Evolutionary conservation across 192 early-diverging fungal genomes (phyloP).

Genomic region (Coemansia sp.): DNA sequence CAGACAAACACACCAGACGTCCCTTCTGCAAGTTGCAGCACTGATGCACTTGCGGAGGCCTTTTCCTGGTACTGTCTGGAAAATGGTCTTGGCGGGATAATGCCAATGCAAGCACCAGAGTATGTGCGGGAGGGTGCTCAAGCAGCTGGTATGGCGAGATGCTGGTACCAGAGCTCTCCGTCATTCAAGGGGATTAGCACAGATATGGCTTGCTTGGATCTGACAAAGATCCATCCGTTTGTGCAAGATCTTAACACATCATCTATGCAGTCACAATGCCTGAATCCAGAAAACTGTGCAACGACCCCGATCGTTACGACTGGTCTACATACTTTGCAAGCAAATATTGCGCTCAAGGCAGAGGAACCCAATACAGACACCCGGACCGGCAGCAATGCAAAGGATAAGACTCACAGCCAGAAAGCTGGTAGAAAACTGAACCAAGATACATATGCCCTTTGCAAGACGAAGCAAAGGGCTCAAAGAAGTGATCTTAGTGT

Average conservation of each 20-base stretch:
- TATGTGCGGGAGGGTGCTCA: background rate
- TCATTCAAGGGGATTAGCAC: background rate
- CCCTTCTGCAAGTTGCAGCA: background rate
- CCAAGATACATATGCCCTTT: background rate
- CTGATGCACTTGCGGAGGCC: slow-evolving; percentile 15
- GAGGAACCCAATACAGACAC: background rate
- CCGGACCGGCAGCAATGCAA: background rate
- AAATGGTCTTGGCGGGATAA: background rate
- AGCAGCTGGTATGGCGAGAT: background rate
- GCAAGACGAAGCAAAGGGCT: background rate
- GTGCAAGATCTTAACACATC: background rate
- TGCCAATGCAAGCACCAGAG: background rate
- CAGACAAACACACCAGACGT: slow-evolving; percentile 1
- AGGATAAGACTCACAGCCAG: background rate
- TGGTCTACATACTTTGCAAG: background rate
- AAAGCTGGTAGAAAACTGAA: background rate
- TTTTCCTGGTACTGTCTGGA: slow-evolving; percentile 16
- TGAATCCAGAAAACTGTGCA: background rate
- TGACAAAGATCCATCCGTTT: background rate
- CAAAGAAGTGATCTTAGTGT: background rate
- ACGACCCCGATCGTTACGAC: background rate
- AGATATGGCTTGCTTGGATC: background rate
- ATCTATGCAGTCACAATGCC: background rate
- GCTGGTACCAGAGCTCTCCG: background rate
- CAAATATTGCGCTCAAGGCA: background rate